Base-by-base conservation (phyloP, 768 basidiomycete genomes). In the Melanogaster broomeanus region DNA sequence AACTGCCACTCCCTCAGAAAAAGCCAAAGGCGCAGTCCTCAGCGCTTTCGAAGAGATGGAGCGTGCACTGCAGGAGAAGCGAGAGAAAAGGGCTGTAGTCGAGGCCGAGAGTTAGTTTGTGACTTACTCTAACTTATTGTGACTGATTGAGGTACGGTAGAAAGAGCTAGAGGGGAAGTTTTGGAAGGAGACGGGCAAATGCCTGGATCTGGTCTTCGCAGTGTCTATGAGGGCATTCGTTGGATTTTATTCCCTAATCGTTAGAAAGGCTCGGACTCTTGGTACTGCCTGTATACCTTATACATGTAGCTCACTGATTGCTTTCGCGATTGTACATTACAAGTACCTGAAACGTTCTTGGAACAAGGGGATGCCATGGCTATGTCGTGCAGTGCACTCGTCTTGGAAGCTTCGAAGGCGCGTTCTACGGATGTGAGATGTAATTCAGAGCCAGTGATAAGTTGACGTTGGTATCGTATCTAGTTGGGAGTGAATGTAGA, bases 21-120 rank as follows among this genome's bases (percentile, higher is more conserved):
- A 53, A 42, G 57, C 64, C 25, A 65, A 63, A 42, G 53, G 68
- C 11, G 75, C 73, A 3, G 72, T 78, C n/a, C 53, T 84, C 45
- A 80, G 68, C 56, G 87, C 86, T 13, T 92, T 93, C 62, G 83
- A 88, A 58, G 82, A 85, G 69, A 72, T 90, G 73, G 89, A 90
- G 60, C 72, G 74, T 55, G 60, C 72, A 11, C 67, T 91, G 57
- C 66, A 70, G 61, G 72, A 71, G 66, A 87, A 81, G 61, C 74
- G 70, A 35, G 63, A 60, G 6, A 45, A 31, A 33, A 58, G 68
- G 12, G 56, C 60, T 63, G 33, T 65, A 53, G 55, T 58, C 74
- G 55, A 68, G 65, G 58, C 52, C 69, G 62, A 74, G 60, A 59
- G 59, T 80, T 52, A 61, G 72, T 60, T 62, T 70, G 52, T 73